Percentiles rank a stretch among this genome's conserved stretches.
Conservation (phyloP, 2,329 filamentous ascomycete species). For the Cylindrodendrum hubeiense region DNA sequence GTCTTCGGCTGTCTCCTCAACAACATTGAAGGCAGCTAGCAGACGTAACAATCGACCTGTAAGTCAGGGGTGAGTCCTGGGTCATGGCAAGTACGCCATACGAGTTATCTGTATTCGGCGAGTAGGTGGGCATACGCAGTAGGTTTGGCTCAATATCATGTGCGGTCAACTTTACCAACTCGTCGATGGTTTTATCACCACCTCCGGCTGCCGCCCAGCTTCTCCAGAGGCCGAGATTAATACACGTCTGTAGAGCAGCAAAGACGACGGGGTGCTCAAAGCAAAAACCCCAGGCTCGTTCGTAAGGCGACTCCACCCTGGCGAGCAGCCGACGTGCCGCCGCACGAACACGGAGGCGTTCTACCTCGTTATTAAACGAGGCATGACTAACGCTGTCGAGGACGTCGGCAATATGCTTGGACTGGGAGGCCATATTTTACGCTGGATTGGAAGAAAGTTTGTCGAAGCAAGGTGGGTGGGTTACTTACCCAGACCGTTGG, state of each 20-base stretch:
- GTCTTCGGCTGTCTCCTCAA: conserved; percentile 28
- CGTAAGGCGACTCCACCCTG: conserved; percentile 28
- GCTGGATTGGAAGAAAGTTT: background rate
- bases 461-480: background rate
- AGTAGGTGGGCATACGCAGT: conserved; percentile 10
- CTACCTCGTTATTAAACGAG: conserved; percentile 30
- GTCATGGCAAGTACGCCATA: background rate
- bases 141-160: conserved; percentile 26
- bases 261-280: conserved; percentile 34
- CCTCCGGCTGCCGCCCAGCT: conserved; percentile 21
- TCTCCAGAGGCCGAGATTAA: conserved; percentile 32
- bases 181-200: conserved; percentile 28
- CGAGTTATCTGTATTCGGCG: background rate
- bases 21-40: conserved; percentile 32
- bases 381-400: conserved; percentile 18
- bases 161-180: conserved; percentile 18
- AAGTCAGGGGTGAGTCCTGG: background rate
- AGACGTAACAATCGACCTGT: conserved; percentile 31
- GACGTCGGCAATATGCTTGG: conserved; percentile 15
- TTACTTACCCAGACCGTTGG: background rate
- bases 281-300: conserved; percentile 34
- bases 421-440: conserved; percentile 7
- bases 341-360: conserved; percentile 30
- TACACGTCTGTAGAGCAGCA: conserved; percentile 28
- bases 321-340: conserved; percentile 28